A percentile compares a stretch with the other conserved stretches of the same genome.
phyloP scores from a whole-genome alignment of 768 basidiomycete genomes.

The Pleurotus sapidus region DNA sequence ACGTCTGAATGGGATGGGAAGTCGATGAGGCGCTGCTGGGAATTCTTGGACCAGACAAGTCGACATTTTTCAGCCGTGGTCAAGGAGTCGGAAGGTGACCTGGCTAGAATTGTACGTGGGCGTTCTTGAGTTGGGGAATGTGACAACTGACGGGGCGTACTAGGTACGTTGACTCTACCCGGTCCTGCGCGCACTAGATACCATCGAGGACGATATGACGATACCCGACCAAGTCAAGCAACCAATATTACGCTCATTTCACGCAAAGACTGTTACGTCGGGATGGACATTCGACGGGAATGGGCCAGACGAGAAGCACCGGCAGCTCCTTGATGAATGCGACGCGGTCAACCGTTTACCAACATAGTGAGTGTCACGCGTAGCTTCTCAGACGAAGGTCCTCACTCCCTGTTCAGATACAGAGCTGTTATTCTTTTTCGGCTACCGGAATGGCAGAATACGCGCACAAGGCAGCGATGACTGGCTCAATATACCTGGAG shows the following conservation, averaged over 20 bases:
- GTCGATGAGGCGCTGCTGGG: slow-evolving; percentile 89
- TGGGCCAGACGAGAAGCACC: slow-evolving; percentile 88
- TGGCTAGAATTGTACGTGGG: slow-evolving; percentile 81
- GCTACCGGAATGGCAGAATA: slow-evolving; percentile 94
- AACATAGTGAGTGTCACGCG: slow-evolving; percentile 49
- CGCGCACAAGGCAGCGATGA: slow-evolving; percentile 75
- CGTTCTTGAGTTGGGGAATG: background rate
- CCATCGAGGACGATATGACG: slow-evolving; percentile 98
- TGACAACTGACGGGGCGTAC: background rate
- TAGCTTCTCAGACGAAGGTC: slow-evolving; percentile 1
- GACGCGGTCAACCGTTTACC: slow-evolving; percentile 63
- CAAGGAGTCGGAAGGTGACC: slow-evolving; percentile 93
- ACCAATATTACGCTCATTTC: slow-evolving; percentile 79
- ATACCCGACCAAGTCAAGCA: slow-evolving; percentile 85
- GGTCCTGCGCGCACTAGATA: slow-evolving; percentile 91
- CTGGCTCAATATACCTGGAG: slow-evolving; percentile 66
- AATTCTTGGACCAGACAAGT: slow-evolving; percentile 83
- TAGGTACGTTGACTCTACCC: slow-evolving; percentile 96
- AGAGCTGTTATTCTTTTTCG: slow-evolving; percentile 83
- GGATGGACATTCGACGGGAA: slow-evolving; percentile 86
- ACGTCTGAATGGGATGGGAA: slow-evolving; percentile 86
- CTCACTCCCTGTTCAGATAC: slow-evolving; percentile 42
- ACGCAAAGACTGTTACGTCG: slow-evolving; percentile 71
- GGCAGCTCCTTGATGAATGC: slow-evolving; percentile 82
- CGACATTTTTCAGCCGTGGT: slow-evolving; percentile 91